Conservation (phyloP, 768 basidiomycete genomes). For the Gymnopilus junonius region DNA sequence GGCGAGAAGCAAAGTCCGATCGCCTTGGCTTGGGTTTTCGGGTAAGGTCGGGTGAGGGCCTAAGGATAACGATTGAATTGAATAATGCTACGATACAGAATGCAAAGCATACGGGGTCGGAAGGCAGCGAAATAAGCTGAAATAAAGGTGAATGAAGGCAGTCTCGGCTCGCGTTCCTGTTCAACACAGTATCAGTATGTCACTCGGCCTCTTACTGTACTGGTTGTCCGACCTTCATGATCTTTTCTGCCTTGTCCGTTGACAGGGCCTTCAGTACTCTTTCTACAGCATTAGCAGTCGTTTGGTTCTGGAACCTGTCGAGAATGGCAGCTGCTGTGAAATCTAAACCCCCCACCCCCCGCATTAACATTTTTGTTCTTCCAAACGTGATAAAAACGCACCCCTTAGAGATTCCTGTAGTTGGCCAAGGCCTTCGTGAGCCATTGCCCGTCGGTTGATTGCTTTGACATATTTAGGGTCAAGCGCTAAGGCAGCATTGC, state of each 20-base stretch:
- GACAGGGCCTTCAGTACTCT: slow-evolving; percentile 90
- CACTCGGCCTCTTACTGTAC: background rate
- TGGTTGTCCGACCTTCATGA: slow-evolving; percentile 59
- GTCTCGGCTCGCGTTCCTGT: slow-evolving; percentile 74
- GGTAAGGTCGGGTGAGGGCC: slow-evolving; percentile 75
- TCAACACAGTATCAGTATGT: background rate
- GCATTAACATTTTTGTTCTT: no score
- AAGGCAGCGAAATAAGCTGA: slow-evolving; percentile 97
- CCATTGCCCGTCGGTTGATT: slow-evolving; percentile 86
- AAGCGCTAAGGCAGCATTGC: slow-evolving; percentile 83
- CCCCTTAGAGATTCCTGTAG: slow-evolving; percentile 82
- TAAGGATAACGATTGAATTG: slow-evolving; percentile 27
- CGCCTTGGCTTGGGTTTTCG: slow-evolving; percentile 76
- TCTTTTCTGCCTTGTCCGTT: slow-evolving; percentile 69
- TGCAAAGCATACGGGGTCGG: slow-evolving; percentile 69
- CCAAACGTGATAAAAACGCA: slow-evolving; percentile 35
- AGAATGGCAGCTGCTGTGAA: slow-evolving; percentile 97
- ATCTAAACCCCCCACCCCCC: slow-evolving; percentile 69
- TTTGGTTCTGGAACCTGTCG: slow-evolving; percentile 87
- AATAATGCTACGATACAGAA: background rate
- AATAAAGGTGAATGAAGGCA: slow-evolving; percentile 92
- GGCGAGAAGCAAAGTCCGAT: slow-evolving; percentile 80
- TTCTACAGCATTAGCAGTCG: slow-evolving; percentile 82
- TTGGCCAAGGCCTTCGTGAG: slow-evolving; percentile 76
- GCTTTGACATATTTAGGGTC: slow-evolving; percentile 90